phyloP scores from a whole-genome alignment of 441 rosid genomes.

The Flueggea neowawraea region DNA sequence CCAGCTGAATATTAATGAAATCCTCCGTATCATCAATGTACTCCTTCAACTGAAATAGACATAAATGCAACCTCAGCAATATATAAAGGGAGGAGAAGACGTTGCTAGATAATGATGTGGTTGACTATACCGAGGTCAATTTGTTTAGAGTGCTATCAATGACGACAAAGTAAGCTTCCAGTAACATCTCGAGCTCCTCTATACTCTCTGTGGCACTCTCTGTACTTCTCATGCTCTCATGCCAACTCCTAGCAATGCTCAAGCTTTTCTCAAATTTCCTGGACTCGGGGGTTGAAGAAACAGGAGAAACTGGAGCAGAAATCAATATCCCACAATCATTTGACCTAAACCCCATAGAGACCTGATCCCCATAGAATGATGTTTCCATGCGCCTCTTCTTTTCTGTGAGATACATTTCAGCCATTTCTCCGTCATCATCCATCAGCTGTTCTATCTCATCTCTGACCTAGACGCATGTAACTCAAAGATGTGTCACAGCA shows the following conservation, averaged over 20 bases:
- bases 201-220: slow-evolving; percentile 70
- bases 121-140: slow-evolving; percentile 76
- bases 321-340: slow-evolving; percentile 61
- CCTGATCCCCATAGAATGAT: slow-evolving; percentile 74
- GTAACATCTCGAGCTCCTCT: slow-evolving; percentile 97
- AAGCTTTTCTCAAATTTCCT: slow-evolving; percentile 83
- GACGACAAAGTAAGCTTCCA: slow-evolving; percentile 98
- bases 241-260: slow-evolving; percentile 90
- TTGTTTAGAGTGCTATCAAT: slow-evolving; percentile 95
- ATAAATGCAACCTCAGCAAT: slow-evolving; percentile 4
- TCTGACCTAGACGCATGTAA: slow-evolving; percentile 51
- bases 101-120: not conserved
- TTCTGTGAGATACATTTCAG: slow-evolving; percentile 98
- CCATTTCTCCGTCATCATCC: slow-evolving; percentile 99
- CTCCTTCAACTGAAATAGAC: slow-evolving; percentile 74
- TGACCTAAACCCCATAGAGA: slow-evolving; percentile 64
- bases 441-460: slow-evolving; percentile 99
- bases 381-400: slow-evolving; percentile 90
- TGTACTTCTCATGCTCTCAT: slow-evolving; percentile 86
- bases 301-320: slow-evolving; percentile 97
- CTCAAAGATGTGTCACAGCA: slow-evolving; percentile 3
- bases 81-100: not conserved
- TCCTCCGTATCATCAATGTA: slow-evolving; percentile 98
- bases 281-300: slow-evolving; percentile 78
- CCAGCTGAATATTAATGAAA: slow-evolving; percentile 98